phyloP scores from a whole-genome alignment of 2,329 filamentous ascomycete species.

The Parastagonospora avenae region DNA sequence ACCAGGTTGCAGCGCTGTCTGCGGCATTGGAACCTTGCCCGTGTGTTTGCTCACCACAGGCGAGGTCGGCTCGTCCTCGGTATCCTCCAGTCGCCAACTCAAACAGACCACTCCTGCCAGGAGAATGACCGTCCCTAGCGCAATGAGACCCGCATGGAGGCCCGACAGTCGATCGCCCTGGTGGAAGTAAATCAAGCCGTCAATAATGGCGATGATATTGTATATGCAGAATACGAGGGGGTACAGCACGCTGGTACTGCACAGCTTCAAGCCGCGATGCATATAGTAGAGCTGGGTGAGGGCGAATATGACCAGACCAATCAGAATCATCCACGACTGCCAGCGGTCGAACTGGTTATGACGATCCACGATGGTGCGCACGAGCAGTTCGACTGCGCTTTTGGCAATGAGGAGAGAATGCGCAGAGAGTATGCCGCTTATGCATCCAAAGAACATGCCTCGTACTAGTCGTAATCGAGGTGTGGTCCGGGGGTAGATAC shows the following conservation, averaged over 20 bases:
- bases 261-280: constrained; percentile 89
- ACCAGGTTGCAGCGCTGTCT: constrained; percentile 78
- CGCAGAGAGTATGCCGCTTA: constrained; percentile 89
- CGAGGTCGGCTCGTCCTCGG: constrained; percentile 62
- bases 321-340: constrained; percentile 90
- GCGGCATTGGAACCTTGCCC: constrained; percentile 49
- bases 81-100: constrained; percentile 89
- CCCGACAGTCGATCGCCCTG: constrained; percentile 80
- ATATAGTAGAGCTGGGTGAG: constrained; percentile 94
- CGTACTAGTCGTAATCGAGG: constrained; percentile 74
- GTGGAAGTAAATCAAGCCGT: constrained; percentile 95
- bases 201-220: constrained; percentile 97
- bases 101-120: constrained; percentile 87
- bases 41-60: constrained; percentile 42
- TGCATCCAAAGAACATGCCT: constrained; percentile 85
- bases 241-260: constrained; percentile 94
- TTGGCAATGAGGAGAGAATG: constrained; percentile 94
- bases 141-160: constrained; percentile 78
- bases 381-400: constrained; percentile 91
- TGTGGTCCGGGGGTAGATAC: constrained; percentile 52
- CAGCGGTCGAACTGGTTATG: constrained; percentile 94
- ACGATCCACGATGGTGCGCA: constrained; percentile 81
- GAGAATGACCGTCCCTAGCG: constrained; percentile 83
- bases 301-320: constrained; percentile 79
- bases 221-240: constrained; percentile 98